These are phyloP conservation scores for Spizellomyces sp. DNA, from an alignment of 192 early-diverging fungal genomes.

Conservation along the genomic window DNA sequence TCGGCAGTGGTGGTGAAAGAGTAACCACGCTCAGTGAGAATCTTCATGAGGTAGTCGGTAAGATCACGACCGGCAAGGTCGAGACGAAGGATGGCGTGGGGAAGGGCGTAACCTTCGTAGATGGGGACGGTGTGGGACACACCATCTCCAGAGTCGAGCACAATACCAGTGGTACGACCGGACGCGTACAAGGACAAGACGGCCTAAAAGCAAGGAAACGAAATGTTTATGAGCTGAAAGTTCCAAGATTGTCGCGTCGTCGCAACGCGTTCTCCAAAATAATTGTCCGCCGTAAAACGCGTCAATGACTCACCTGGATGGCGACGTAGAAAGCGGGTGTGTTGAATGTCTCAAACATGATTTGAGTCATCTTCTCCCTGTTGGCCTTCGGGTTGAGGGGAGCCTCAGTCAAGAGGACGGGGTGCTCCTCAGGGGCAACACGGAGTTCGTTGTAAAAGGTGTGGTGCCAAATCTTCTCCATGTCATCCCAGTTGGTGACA, in stretches of 20 bases:
- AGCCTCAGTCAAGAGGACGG: constrained; percentile 95
- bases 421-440: constrained; percentile 97
- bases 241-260: neutral
- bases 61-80: constrained; percentile 97
- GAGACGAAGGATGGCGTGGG: constrained; percentile 95
- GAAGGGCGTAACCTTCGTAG: constrained; percentile 95
- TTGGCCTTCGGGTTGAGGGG: constrained; percentile 98
- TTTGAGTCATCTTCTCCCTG: constrained; percentile 99
- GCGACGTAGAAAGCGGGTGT: constrained; percentile 95
- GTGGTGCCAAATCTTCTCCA: constrained; percentile 88
- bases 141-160: constrained; percentile 98
- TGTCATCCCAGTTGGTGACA: constrained; percentile 79
- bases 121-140: constrained; percentile 97
- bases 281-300: neutral
- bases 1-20: constrained; percentile 94
- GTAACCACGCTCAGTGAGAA: constrained; percentile 96
- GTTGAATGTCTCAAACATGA: constrained; percentile 99
- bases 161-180: constrained; percentile 97
- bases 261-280: neutral
- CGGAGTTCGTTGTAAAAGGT: constrained; percentile 98
- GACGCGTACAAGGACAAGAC: constrained; percentile 96
- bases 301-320: constrained; percentile 63
- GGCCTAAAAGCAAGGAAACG: constrained; percentile 41
- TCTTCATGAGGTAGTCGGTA: constrained; percentile 91
- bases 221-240: neutral